These are phyloP conservation scores for Ceratocystis huliohia DNA, from an alignment of 2,329 filamentous ascomycete species.

Conservation along the genomic window DNA sequence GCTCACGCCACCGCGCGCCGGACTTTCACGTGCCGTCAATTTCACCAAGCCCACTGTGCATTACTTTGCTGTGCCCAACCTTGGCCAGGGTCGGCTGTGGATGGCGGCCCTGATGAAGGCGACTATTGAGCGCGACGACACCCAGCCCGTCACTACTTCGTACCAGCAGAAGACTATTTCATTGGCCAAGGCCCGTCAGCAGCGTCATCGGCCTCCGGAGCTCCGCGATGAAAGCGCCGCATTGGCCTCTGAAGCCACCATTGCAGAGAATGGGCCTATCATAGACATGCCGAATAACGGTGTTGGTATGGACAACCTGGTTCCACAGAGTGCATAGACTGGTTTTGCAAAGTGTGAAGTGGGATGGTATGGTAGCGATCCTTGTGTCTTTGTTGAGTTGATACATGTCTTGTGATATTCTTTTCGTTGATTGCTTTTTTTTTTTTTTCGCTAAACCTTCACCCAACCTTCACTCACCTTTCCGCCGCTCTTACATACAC, in stretches of 20 bases:
- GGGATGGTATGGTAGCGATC: neutral
- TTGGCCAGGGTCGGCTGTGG: conserved; percentile 82
- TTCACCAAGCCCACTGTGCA: conserved; percentile 97
- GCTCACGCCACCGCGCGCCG: conserved; percentile 77
- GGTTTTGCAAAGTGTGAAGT: neutral
- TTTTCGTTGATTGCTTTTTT: neutral
- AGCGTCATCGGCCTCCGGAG: conserved; percentile 81
- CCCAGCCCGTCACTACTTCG: conserved; percentile 68
- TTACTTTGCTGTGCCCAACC: conserved; percentile 89
- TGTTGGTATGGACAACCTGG: conserved; percentile 30
- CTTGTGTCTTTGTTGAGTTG: conserved; percentile 4
- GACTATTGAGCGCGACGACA: conserved; percentile 85
- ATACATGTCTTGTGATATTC: neutral
- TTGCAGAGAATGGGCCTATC: conserved; percentile 26
- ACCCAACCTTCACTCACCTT: neutral
- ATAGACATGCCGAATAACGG: conserved; percentile 27
- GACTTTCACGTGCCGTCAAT: conserved; percentile 79
- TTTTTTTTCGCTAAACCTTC: neutral
- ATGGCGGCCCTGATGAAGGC: conserved; percentile 99
- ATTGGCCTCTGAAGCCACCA: conserved; percentile 24
- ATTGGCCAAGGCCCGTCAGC: conserved; percentile 70
- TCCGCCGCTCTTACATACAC: neutral
- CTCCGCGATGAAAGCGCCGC: conserved; percentile 57
- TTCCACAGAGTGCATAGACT: conserved; percentile 24
- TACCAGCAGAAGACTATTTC: conserved; percentile 97